phyloP scores from a whole-genome alignment of 208 protist genomes.

The Acanthamoeba rhysodes region DNA sequence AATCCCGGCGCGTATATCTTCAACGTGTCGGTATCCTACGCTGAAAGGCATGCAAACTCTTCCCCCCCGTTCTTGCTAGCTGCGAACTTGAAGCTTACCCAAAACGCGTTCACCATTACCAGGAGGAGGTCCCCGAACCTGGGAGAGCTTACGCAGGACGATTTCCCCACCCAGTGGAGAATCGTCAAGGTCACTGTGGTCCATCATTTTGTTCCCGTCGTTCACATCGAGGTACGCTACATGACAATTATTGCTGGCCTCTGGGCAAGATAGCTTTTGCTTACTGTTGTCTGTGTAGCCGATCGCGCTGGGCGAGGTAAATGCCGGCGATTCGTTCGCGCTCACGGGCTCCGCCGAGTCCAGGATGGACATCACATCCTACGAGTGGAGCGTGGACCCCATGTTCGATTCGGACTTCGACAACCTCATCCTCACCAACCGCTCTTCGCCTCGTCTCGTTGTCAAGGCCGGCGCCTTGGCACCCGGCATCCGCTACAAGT shows the following conservation, averaged over 20 bases:
- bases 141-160: constrained; percentile 7
- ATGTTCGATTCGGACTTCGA: constrained; percentile 1
- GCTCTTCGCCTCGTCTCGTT: background rate
- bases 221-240: constrained; percentile 43
- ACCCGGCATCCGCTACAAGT: constrained; percentile 70
- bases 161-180: constrained; percentile 10
- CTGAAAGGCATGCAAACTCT: background rate
- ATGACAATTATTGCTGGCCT: background rate
- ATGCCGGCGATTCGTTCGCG: constrained; percentile 23
- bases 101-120: background rate
- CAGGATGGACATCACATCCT: constrained; percentile 10
- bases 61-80: background rate
- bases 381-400: constrained; percentile 69
- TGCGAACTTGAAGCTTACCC: background rate
- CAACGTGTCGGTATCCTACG: constrained; percentile 53
- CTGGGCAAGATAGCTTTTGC: background rate
- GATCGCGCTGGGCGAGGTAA: constrained; percentile 44
- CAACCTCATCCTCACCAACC: constrained; percentile 17
- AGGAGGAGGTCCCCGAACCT: constrained; percentile 16
- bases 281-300: background rate
- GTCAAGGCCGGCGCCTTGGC: background rate
- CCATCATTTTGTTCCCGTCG: background rate
- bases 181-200: constrained; percentile 13
- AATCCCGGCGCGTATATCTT: constrained; percentile 61
- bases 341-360: constrained; percentile 33